Evolutionary conservation across 805 yeast species (phyloP), one percentile per base, ranked within the genome.

Genomic region (Candida loeiensis): DNA sequence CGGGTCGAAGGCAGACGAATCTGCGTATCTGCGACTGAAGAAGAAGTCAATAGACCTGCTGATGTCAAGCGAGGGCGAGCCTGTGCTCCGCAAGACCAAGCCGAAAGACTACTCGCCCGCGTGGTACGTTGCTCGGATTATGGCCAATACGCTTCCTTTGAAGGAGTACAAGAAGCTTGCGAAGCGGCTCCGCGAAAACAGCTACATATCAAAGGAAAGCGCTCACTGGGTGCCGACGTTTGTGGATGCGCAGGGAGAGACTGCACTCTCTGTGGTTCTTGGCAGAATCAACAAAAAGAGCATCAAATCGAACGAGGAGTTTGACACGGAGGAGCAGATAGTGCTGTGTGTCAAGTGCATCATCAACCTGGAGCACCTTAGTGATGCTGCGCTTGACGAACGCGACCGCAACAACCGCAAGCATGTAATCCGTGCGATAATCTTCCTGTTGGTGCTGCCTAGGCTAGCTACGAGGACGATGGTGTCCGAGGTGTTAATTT

Each of bases 221-320:
- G 34, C 43, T 8, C 37, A 39, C 12, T 69, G 73, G 72, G 50
- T 59, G 3, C 51, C 48, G 28, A 48, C 44, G 4, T 69, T 69
- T 45, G 50, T 55, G n/a, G 58, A 56, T n/a, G 63, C 64, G 1
- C 73, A 69, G 47, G 74, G 74, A 14, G 73, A 69, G 41, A 58
- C 68, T 3, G 73, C 73, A 0, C 55, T 69, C 9, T 58, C 71
- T 0, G 71, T 64, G 4, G 55, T 64, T 11, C 56, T 69, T 17
- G 51, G 64, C 3, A 52, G 70, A 28, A 56, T 68, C 26, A 69
- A 66, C 47, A 63, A 59, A 42, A 64, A 67, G 44, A 63, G 69
- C 41, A 67, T 68, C 45, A 69, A 69, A 46, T 63, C 72, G 3
- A 68, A 69, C 44, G 73, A 68, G 21, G 73, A 67, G 41, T 64